A percentile compares a stretch with the other conserved stretches of the same genome.
Conservation (phyloP, 2,329 filamentous ascomycete genomes). For the Graphilbum fragrans region DNA sequence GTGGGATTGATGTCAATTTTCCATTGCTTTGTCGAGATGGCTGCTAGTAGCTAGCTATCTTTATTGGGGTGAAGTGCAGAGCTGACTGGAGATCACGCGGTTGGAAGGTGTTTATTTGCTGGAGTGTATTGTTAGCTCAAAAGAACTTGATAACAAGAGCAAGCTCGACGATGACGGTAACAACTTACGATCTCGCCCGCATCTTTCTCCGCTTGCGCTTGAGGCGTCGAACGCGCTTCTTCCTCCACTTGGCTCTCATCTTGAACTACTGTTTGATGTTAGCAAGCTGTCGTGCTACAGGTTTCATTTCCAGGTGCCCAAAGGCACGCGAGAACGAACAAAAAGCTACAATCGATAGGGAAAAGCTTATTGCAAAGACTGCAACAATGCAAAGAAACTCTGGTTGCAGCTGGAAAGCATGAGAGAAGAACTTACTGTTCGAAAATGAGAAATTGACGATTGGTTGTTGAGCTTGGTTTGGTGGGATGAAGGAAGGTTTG, state of each 20-base stretch:
- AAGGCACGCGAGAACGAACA: too few relatives aligned
- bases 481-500: conserved; percentile 5
- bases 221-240: conserved; percentile 98
- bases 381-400: not conserved
- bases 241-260: conserved; percentile 98
- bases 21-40: not conserved
- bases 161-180: too few relatives aligned
- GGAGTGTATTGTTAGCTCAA: not conserved
- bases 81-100: not conserved
- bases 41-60: not conserved
- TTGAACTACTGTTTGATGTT: conserved; percentile 30
- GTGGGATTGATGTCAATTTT: not conserved
- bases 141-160: not conserved
- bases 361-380: not conserved
- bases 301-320: too few relatives aligned
- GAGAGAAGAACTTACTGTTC: conserved; percentile 17
- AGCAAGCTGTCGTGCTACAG: not conserved
- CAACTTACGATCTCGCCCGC: conserved; percentile 83
- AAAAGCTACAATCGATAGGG: too few relatives aligned
- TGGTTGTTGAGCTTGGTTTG: conserved; percentile 24
- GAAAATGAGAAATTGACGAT: conserved; percentile 30
- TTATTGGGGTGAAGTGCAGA: not conserved
- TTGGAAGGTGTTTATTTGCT: not conserved
- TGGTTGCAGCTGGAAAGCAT: not conserved
- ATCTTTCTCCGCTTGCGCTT: conserved; percentile 99